These are phyloP conservation scores for Salix caprea DNA, from an alignment of 345 rosid species.

Conservation along the genomic window DNA sequence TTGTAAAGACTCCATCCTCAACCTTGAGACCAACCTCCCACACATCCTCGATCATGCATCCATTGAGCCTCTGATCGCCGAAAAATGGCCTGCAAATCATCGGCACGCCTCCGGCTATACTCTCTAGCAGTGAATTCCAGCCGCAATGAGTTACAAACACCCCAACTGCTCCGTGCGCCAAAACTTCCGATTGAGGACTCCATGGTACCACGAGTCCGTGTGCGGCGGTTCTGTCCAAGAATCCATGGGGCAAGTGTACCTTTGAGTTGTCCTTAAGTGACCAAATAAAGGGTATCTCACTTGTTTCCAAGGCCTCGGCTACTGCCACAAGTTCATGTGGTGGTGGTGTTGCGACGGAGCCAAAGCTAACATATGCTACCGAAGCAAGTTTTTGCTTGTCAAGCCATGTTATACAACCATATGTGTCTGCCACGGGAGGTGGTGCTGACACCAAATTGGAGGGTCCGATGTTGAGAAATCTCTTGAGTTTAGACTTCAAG, in stretches of 20 bases:
- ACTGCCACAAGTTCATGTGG: conserved; percentile 28
- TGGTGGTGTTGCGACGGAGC: conserved; percentile 31
- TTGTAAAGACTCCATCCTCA: conserved; percentile 19
- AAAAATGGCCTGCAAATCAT: conserved; percentile 41
- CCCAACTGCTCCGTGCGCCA: conserved; percentile 24
- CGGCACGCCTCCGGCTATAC: conserved; percentile 31
- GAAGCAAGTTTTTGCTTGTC: conserved; percentile 27
- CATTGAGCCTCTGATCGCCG: conserved; percentile 40
- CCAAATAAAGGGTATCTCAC: conserved; percentile 34
- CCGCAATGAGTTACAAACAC: conserved; percentile 38
- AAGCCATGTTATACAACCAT: conserved; percentile 35
- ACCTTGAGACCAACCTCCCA: conserved; percentile 26
- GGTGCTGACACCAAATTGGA: conserved; percentile 18
- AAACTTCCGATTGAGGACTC: conserved; percentile 35
- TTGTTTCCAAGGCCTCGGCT: conserved; percentile 36
- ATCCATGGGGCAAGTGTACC: conserved; percentile 35
- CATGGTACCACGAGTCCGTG: conserved; percentile 35
- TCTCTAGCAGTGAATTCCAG: conserved; percentile 39
- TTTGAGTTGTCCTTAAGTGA: conserved; percentile 24
- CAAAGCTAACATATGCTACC: conserved; percentile 41
- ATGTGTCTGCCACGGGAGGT: not conserved
- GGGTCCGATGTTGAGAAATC: conserved; percentile 36
- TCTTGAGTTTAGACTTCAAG: conserved; percentile 31
- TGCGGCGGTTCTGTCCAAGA: conserved; percentile 21
- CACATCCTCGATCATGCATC: conserved; percentile 24